Base-by-base conservation (phyloP, 345 rosid genomes). In the Citrus hindsii region DNA sequence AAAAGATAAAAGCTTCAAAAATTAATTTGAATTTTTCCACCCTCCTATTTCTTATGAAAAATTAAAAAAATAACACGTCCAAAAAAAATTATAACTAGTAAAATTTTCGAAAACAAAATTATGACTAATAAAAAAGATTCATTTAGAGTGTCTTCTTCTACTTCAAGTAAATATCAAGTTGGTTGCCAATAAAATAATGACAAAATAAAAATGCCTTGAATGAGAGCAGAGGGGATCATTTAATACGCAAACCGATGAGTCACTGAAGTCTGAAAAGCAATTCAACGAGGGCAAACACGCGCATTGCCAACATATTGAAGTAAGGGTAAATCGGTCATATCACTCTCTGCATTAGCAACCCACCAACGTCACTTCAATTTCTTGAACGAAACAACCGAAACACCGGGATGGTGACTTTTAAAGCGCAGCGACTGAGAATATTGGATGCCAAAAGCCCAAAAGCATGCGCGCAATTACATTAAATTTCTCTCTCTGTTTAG, bases 381-480 rank as follows among this genome's bases (percentile, higher is more conserved):
- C 76, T 83, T 66, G 58, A 70, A 83, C 83, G 82, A 28, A 76
- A 73, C 76, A 76, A 70, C 56, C 25, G 46, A 28, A 48, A 61
- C 10, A 28, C 19, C 4, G 10, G 21, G 7, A n/a, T 48, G 66
- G 42, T 27, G 3, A 46, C 48, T 12, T 27, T 46, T 46, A 13
- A 12, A 16, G 18, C 9, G 4, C 8, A 1, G 2, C 9, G 6
- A 8, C 25, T 9, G 46, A 35, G 18, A 68, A 75, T 33, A 74
- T 63, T 72, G 67, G 67, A 75, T 8, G 71, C 33, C 33, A 32
- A 32, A 32, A 32, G 33, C 33, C 56, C 18, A 51, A 19, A 22
- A 2, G 58, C 38, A 4, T 65, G 33, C 13, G 2, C 25, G 59
- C 38, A 40, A 51, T 51, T 24, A 0, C 53, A n/a, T 69, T 40